phyloP scores from a whole-genome alignment of 768 basidiomycete species.

The Agaricus bisporus region DNA sequence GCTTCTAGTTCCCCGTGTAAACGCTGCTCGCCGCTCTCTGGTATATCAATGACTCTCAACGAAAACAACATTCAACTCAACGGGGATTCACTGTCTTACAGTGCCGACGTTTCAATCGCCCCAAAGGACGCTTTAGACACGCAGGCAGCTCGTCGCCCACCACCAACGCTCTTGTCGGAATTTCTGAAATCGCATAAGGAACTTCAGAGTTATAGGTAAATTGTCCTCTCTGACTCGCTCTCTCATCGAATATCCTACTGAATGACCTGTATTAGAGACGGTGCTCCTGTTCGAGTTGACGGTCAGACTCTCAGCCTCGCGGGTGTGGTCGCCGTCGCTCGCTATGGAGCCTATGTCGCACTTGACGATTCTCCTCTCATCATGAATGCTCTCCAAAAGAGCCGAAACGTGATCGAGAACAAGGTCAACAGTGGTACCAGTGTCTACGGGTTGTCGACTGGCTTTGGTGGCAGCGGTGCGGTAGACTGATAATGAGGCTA shows the following conservation, averaged over 20 bases:
- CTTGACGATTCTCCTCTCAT: slow-evolving; percentile 35
- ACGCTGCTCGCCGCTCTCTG: not conserved
- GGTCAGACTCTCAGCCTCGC: slow-evolving; percentile 62
- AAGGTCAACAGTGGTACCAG: slow-evolving; percentile 66
- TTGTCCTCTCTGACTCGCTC: slow-evolving; percentile 23
- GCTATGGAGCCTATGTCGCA: slow-evolving; percentile 40
- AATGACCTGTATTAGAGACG: slow-evolving; percentile 37
- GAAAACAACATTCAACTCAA: not conserved
- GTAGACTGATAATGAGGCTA: slow-evolving; percentile 9
- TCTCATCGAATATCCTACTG: slow-evolving; percentile 31
- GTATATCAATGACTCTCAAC: slow-evolving; percentile 3
- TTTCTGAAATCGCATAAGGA: slow-evolving; percentile 47
- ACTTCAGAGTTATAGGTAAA: slow-evolving; percentile 51
- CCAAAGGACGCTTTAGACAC: slow-evolving; percentile 13
- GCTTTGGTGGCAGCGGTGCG: slow-evolving; percentile 69
- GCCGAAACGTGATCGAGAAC: slow-evolving; percentile 58
- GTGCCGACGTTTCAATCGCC: not conserved
- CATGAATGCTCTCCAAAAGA: slow-evolving; percentile 50
- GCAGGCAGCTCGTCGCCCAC: slow-evolving; percentile 3
- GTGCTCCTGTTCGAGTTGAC: slow-evolving; percentile 51
- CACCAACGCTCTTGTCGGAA: slow-evolving; percentile 18
- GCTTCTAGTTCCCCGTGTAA: no score
- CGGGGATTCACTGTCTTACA: not conserved
- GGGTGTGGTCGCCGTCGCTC: slow-evolving; percentile 62
- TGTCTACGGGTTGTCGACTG: slow-evolving; percentile 79